Evolutionary conservation across 2,329 filamentous ascomycete species (phyloP).

Genomic region (Metarhizium rileyi): DNA sequence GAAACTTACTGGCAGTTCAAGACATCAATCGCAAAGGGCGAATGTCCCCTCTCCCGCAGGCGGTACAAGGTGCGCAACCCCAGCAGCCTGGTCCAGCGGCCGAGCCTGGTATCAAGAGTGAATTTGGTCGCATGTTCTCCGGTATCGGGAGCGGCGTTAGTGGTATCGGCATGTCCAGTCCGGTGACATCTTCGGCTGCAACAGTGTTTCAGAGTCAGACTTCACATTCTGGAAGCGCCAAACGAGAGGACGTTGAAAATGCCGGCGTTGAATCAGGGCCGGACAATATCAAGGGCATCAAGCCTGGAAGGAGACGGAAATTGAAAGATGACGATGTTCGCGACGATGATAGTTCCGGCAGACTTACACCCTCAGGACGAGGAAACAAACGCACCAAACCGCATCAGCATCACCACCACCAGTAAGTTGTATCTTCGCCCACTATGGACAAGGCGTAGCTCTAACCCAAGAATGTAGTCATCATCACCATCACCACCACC

Average conservation of each 20-base stretch:
- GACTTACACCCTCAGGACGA: slow-evolving; percentile 49
- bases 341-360: slow-evolving; percentile 57
- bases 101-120: slow-evolving; percentile 86
- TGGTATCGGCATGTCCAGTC: slow-evolving; percentile 41
- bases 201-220: slow-evolving; percentile 32
- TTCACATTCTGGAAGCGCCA: slow-evolving; percentile 22
- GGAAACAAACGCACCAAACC: slow-evolving; percentile 62
- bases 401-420: slow-evolving; percentile 55
- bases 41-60: slow-evolving; percentile 81
- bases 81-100: slow-evolving; percentile 68
- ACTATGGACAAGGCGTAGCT: neutral
- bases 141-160: slow-evolving; percentile 63
- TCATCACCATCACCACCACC: slow-evolving; percentile 32
- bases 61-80: slow-evolving; percentile 83
- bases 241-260: slow-evolving; percentile 44
- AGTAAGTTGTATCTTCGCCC: slow-evolving; percentile 36
- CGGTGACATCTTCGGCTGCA: slow-evolving; percentile 30
- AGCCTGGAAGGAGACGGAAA: slow-evolving; percentile 53
- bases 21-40: slow-evolving; percentile 74
- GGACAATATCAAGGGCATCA: slow-evolving; percentile 32
- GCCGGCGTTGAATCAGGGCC: slow-evolving; percentile 33
- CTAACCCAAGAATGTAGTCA: neutral
- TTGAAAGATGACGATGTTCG: slow-evolving; percentile 65
- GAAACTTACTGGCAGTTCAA: slow-evolving; percentile 68
- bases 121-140: slow-evolving; percentile 90